Percentiles rank a stretch among this genome's conserved stretches.
These are phyloP conservation scores for Halenospora varia DNA, from an alignment of 495 filamentous ascomycete species.

Conservation along the genomic window DNA sequence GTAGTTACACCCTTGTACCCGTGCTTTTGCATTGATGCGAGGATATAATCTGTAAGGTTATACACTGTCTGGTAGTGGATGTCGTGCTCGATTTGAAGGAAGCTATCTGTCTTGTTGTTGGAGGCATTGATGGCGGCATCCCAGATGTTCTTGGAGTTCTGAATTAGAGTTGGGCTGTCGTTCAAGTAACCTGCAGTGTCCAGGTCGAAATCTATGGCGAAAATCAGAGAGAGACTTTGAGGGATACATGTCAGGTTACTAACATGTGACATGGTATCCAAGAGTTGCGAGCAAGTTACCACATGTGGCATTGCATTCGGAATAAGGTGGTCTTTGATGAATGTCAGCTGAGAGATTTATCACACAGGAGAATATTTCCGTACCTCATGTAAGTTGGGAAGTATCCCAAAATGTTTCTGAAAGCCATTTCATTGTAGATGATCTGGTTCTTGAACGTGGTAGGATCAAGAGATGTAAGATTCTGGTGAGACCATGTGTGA, in stretches of 20 bases:
- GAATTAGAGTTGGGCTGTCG: conserved; percentile 53
- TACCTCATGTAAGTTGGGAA: conserved; percentile 78
- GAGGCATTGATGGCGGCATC: conserved; percentile 48
- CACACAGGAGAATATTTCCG: too few species aligned
- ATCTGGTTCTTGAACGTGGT: conserved; percentile 62
- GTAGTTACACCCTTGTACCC: conserved; percentile 68
- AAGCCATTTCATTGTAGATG: conserved; percentile 72
- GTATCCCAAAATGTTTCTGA: conserved; percentile 73
- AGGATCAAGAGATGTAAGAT: conserved; percentile 56
- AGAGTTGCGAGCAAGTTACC: conserved; percentile 50
- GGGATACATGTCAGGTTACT: not conserved
- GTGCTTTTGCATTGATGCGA: conserved; percentile 49
- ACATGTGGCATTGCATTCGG: conserved; percentile 61
- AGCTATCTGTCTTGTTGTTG: conserved; percentile 41
- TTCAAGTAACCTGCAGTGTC: conserved; percentile 79
- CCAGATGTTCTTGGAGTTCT: conserved; percentile 70
- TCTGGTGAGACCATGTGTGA: conserved; percentile 82
- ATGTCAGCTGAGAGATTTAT: not conserved
- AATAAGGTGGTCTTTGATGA: conserved; percentile 59
- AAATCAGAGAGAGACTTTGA: not conserved
- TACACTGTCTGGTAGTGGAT: conserved; percentile 73
- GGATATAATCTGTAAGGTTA: conserved; percentile 72
- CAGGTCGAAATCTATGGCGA: conserved; percentile 60
- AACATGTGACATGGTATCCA: conserved; percentile 62
- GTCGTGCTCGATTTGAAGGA: conserved; percentile 73